These are phyloP conservation scores for Ampelocalamus luodianensis DNA, from an alignment of 176 grass and related monocot species.

Conservation along the genomic window DNA sequence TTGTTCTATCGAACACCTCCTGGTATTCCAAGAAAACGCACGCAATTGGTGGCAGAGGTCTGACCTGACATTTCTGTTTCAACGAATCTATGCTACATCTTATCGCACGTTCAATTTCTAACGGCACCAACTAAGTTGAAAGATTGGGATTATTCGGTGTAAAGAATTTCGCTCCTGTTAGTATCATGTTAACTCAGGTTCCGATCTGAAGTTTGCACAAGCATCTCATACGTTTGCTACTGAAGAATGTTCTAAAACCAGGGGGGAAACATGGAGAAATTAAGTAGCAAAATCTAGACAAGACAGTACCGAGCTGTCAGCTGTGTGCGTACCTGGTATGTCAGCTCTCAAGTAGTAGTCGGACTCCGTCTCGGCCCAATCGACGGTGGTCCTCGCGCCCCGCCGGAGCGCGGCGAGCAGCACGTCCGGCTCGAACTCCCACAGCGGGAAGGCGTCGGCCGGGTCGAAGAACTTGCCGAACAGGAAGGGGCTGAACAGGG, in stretches of 20 bases:
- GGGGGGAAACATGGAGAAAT: not conserved
- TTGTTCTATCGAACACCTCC: not conserved
- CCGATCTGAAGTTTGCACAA: not conserved
- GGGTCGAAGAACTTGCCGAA: conserved; percentile 99
- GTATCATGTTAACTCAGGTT: not conserved
- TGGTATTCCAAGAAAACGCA: not conserved
- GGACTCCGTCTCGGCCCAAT: conserved; percentile 67
- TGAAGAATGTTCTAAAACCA: not conserved
- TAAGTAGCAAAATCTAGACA: not conserved
- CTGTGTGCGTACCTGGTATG: conserved; percentile 56
- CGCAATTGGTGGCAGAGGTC: not conserved
- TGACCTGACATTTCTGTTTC: not conserved
- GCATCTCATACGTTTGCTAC: not conserved
- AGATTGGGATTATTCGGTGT: not conserved
- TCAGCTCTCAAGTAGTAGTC: conserved; percentile 71
- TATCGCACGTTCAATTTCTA: no score
- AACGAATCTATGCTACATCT: not conserved
- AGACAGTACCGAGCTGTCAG: not conserved
- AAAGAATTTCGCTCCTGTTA: not conserved
- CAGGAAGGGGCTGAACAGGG: conserved; percentile 78
- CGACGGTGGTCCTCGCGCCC: conserved; percentile 52
- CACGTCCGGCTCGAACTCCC: conserved; percentile 82
- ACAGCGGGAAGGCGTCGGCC: conserved; percentile 88
- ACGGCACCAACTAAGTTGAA: not conserved
- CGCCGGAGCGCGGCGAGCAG: conserved; percentile 61